Conservation (phyloP, 2,329 filamentous ascomycete species). For the Microsporum canis region DNA sequence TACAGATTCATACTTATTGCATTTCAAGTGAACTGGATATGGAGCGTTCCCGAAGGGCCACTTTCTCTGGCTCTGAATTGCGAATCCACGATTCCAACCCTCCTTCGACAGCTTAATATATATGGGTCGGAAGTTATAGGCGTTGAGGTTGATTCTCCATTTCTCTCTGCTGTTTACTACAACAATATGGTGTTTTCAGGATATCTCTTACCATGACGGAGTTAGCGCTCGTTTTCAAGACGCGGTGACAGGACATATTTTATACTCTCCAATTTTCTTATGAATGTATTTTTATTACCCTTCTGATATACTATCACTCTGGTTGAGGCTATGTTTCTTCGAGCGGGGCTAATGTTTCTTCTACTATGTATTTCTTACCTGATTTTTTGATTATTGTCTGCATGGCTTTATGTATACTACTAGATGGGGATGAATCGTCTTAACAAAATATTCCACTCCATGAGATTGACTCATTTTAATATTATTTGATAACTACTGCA, state of each 20-base stretch:
- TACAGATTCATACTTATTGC: neutral
- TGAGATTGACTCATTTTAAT: neutral
- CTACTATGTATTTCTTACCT: neutral
- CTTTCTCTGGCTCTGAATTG: neutral
- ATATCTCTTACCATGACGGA: neutral
- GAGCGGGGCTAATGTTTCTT: neutral
- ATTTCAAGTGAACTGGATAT: neutral
- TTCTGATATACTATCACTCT: neutral
- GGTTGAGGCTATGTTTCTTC: neutral
- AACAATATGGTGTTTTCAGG: neutral
- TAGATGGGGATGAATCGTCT: neutral
- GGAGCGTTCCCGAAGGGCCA: neutral
- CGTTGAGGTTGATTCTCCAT: neutral
- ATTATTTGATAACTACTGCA: neutral
- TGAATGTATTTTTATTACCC: conserved; percentile 6
- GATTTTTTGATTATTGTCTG: neutral
- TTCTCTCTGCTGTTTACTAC: neutral
- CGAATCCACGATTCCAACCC: neutral
- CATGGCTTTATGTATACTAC: neutral
- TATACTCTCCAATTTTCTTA: neutral
- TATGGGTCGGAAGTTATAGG: neutral
- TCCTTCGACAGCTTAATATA: neutral
- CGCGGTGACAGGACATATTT: neutral
- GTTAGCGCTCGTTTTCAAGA: neutral
- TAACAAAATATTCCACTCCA: neutral